Evolutionary conservation across 371 early-diverging fungal species (phyloP).

Genomic region (Cokeromyces recurvatus): DNA sequence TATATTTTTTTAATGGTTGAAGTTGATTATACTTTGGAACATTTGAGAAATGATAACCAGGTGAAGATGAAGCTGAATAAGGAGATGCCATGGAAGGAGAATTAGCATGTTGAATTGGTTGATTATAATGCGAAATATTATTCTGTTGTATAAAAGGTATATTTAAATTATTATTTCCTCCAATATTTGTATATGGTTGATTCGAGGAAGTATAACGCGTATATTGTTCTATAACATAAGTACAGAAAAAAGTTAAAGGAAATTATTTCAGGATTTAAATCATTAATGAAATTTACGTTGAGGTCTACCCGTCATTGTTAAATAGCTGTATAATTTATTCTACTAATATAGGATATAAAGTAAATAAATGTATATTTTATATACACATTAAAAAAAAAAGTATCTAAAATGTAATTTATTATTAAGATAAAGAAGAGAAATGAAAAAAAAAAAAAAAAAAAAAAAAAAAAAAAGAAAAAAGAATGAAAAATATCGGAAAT

Average conservation of each 20-base stretch:
- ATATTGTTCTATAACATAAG: slow-evolving; percentile 24
- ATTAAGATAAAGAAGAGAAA: too few relatives aligned
- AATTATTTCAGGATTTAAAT: too few relatives aligned
- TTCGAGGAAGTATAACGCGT: slow-evolving; percentile 42
- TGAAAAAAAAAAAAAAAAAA: too few relatives aligned
- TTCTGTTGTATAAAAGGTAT: slow-evolving; percentile 31
- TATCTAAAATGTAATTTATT: too few relatives aligned
- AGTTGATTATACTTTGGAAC: slow-evolving; percentile 17
- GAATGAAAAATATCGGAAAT: too few relatives aligned
- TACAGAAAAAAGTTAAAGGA: neutral
- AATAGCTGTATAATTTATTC: too few relatives aligned
- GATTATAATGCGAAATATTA: slow-evolving; percentile 17
- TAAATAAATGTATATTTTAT: too few relatives aligned
- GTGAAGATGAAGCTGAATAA: slow-evolving; percentile 42
- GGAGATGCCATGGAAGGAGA: slow-evolving; percentile 42
- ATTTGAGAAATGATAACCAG: slow-evolving; percentile 38
- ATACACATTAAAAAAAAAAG: too few relatives aligned
- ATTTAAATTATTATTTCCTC: slow-evolving; percentile 28
- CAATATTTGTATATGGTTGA: slow-evolving; percentile 20
- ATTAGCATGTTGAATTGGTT: slow-evolving; percentile 16
- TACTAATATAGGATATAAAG: too few relatives aligned
- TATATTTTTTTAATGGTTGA: slow-evolving; percentile 43
- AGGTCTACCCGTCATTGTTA: slow-evolving; percentile 27
- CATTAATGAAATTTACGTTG: slow-evolving; percentile 16
- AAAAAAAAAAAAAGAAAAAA: too few relatives aligned